phyloP scores from a whole-genome alignment of 2,329 filamentous ascomycete species.

The Aspergillus nomiae region DNA sequence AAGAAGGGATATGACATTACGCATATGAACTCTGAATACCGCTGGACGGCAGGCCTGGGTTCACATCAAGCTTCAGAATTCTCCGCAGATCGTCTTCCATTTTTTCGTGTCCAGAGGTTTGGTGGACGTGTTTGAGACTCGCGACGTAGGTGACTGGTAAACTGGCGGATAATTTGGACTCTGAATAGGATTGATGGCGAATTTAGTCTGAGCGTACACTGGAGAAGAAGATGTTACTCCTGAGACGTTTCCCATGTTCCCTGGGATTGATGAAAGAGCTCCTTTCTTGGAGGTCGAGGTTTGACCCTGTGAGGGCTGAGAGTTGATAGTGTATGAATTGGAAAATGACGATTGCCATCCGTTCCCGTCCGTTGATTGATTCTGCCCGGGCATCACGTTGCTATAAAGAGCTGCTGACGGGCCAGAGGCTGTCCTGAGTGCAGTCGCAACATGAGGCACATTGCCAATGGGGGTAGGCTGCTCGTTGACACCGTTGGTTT shows the following conservation, averaged over 20 bases:
- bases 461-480: constrained; percentile 20
- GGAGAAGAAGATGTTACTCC: constrained; percentile 24
- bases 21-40: constrained; percentile 38
- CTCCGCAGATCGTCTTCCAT: constrained; percentile 53
- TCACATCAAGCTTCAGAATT: constrained; percentile 48
- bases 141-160: constrained; percentile 26
- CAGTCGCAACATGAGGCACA: constrained; percentile 34
- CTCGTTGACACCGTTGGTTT: constrained; percentile 20
- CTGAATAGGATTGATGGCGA: constrained; percentile 13
- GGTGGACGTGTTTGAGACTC: constrained; percentile 24
- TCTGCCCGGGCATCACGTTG: constrained; percentile 18
- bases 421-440: constrained; percentile 36
- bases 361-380: constrained; percentile 18
- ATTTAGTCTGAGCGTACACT: constrained; percentile 25
- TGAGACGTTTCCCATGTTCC: constrained; percentile 12
- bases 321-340: constrained; percentile 24
- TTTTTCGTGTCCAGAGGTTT: constrained; percentile 42
- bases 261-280: constrained; percentile 26
- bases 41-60: constrained; percentile 29
- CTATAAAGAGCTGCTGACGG: constrained; percentile 31
- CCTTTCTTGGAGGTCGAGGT: constrained; percentile 37
- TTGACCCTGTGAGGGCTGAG: constrained; percentile 27
- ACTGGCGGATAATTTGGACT: constrained; percentile 25
- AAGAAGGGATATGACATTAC: constrained; percentile 17
- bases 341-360: constrained; percentile 25